These are phyloP conservation scores for Ophiostoma himal-ulmi DNA, from an alignment of 2,329 filamentous ascomycete species.

Conservation along the genomic window DNA sequence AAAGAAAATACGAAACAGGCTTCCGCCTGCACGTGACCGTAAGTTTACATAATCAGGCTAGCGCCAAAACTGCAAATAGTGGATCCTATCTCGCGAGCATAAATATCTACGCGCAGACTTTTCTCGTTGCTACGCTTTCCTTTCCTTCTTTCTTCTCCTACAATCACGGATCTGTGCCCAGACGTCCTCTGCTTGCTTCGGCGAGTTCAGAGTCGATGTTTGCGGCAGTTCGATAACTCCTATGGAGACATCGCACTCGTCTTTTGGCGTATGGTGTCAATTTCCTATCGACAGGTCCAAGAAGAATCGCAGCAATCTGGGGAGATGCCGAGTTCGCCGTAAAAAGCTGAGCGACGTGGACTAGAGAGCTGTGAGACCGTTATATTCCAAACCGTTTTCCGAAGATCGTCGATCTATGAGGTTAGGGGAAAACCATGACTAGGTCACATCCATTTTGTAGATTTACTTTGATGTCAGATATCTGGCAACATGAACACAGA, in stretches of 20 bases:
- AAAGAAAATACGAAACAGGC: no score
- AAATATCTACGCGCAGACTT: slow-evolving; percentile 21
- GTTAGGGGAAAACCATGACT: slow-evolving; percentile 83
- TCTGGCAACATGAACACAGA: background rate
- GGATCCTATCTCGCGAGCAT: background rate
- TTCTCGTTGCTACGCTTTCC: slow-evolving; percentile 34
- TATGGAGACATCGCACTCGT: slow-evolving; percentile 67
- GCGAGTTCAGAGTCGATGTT: slow-evolving; percentile 66
- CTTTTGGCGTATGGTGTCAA: slow-evolving; percentile 61
- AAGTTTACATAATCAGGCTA: background rate
- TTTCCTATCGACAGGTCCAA: slow-evolving; percentile 96
- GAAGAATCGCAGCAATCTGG: slow-evolving; percentile 57
- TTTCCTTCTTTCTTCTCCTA: slow-evolving; percentile 32
- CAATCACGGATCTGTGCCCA: slow-evolving; percentile 78
- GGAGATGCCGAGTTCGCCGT: slow-evolving; percentile 59
- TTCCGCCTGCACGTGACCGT: background rate
- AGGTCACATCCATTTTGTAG: slow-evolving; percentile 53
- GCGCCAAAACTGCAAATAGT: background rate
- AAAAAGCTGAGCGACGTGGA: slow-evolving; percentile 62
- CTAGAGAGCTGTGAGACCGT: slow-evolving; percentile 53
- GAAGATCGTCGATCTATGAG: slow-evolving; percentile 82
- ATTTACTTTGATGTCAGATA: background rate
- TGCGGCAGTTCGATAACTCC: slow-evolving; percentile 75
- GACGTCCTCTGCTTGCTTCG: slow-evolving; percentile 58
- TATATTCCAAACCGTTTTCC: slow-evolving; percentile 90